Evolutionary conservation across 1,284 basidiomycete species (phyloP).

Genomic region (Peniophora sp.): DNA sequence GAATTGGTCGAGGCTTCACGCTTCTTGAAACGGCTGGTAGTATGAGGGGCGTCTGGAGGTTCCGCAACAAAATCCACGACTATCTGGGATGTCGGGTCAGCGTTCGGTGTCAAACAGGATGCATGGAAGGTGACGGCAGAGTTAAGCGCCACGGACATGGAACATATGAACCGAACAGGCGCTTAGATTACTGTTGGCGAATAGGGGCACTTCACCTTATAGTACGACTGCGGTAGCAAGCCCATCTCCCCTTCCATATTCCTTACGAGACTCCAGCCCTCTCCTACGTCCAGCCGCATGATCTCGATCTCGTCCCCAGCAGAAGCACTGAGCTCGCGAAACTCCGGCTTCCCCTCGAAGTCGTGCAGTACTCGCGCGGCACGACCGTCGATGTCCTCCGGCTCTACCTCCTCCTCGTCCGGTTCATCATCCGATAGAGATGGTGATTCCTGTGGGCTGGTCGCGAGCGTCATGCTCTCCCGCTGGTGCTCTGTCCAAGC

Average conservation of each 20-base stretch:
- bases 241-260: slow-evolving; percentile 50
- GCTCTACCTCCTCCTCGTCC: slow-evolving; percentile 20
- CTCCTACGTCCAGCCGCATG: slow-evolving; percentile 56
- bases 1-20: slow-evolving; percentile 38
- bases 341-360: slow-evolving; percentile 68
- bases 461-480: slow-evolving; percentile 7
- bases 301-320: slow-evolving; percentile 62
- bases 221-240: slow-evolving; percentile 62
- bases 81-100: slow-evolving; percentile 33
- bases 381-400: slow-evolving; percentile 21
- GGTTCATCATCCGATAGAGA: slow-evolving; percentile 27
- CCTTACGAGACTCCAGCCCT: slow-evolving; percentile 69
- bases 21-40: slow-evolving; percentile 14
- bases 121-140: neutral
- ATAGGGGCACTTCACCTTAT: slow-evolving; percentile 44
- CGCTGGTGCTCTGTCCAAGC: slow-evolving; percentile 62
- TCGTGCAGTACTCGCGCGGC: slow-evolving; percentile 60
- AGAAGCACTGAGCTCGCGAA: slow-evolving; percentile 55
- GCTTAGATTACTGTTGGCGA: neutral
- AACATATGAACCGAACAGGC: too few species aligned
- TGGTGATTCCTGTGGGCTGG: slow-evolving; percentile 9
- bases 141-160: neutral
- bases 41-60: slow-evolving; percentile 26
- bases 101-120: slow-evolving; percentile 3
- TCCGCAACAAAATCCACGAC: slow-evolving; percentile 51